These are phyloP conservation scores for Dictyostelium firmibasis DNA, from an alignment of 78 protist genomes.

Conservation along the genomic window DNA sequence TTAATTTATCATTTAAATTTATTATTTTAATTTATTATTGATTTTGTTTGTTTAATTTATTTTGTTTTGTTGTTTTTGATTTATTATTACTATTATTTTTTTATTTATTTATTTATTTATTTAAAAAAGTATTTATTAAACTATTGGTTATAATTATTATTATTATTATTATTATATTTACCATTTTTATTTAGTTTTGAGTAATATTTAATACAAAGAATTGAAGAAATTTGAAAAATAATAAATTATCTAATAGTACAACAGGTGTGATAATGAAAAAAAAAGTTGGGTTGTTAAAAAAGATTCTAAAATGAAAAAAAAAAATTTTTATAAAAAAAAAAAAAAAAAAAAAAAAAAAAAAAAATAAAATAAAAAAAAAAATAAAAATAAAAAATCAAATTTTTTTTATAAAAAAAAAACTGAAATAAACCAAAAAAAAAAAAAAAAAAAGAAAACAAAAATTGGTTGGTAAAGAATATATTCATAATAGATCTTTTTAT, in stretches of 20 bases:
- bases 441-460: no score
- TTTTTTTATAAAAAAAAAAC: no score
- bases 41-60: background rate
- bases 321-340: background rate
- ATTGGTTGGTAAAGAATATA: background rate
- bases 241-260: background rate
- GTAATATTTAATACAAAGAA: background rate
- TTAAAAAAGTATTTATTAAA: no score
- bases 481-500: no score
- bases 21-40: background rate
- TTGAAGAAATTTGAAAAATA: background rate
- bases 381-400: background rate
- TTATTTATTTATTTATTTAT: no score
- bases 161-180: no score
- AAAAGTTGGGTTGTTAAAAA: background rate
- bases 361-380: no score
- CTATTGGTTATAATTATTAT: no score
- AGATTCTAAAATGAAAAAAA: background rate
- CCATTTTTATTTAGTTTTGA: background rate
- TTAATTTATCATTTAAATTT: background rate
- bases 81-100: no score
- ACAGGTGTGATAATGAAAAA: background rate
- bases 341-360: no score
- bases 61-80: no score
- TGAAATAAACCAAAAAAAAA: background rate